These are phyloP conservation scores for Tremellales sp. DNA, from an alignment of 1,284 basidiomycete genomes.

Conservation along the genomic window DNA sequence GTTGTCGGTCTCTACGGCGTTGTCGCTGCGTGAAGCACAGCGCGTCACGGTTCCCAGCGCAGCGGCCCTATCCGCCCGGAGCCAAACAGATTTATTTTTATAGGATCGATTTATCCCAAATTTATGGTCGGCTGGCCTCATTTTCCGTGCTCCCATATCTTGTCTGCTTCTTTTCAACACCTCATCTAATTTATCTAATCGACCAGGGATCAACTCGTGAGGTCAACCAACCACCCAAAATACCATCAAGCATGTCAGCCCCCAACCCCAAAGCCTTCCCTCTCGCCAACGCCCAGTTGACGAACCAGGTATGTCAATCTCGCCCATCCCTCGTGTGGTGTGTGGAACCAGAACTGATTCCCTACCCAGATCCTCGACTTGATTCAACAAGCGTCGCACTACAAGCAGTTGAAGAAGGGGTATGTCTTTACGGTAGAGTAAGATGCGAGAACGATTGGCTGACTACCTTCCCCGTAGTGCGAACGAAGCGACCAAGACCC, in stretches of 20 bases:
- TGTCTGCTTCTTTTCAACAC: too few relatives aligned
- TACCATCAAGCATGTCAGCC: conserved; percentile 31
- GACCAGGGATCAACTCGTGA: conserved; percentile 29
- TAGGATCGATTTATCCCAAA: too few relatives aligned
- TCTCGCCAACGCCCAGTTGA: conserved; percentile 79
- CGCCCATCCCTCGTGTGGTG: neutral
- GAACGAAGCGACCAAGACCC: conserved; percentile 76
- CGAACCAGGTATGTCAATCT: conserved; percentile 72
- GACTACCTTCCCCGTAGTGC: conserved; percentile 24
- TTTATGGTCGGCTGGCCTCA: too few relatives aligned
- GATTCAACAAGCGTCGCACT: conserved; percentile 82
- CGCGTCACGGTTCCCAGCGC: too few relatives aligned
- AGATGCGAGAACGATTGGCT: neutral
- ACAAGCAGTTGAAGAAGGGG: conserved; percentile 98
- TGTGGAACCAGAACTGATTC: conserved; percentile 10
- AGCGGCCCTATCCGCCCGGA: too few relatives aligned
- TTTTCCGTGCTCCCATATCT: too few relatives aligned
- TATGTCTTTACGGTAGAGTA: conserved; percentile 14
- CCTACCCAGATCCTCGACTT: conserved; percentile 73
- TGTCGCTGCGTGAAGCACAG: too few relatives aligned
- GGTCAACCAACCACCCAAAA: conserved; percentile 17
- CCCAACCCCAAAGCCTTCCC: conserved; percentile 84
- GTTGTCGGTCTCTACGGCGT: too few relatives aligned
- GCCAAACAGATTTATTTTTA: too few relatives aligned
- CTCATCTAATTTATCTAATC: conserved; percentile 5